phyloP scores from a whole-genome alignment of 2,329 filamentous ascomycete species.

The Colletotrichum sp. region DNA sequence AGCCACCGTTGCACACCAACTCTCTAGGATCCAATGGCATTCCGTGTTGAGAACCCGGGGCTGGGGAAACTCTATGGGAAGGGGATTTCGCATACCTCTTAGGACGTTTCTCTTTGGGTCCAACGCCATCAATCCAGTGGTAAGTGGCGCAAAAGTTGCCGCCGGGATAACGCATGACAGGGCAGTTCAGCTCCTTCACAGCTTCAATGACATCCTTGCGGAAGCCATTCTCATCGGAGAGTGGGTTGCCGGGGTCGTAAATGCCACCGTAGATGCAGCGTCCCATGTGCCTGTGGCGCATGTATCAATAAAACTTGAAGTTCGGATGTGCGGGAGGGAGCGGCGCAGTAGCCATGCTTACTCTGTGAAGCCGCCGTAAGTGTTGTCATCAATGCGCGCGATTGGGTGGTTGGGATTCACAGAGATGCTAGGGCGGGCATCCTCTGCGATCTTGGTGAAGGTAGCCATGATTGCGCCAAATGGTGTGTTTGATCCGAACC shows the following conservation, averaged over 20 bases:
- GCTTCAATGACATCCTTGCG: conserved; percentile 79
- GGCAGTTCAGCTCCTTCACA: conserved; percentile 75
- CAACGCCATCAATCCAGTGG: conserved; percentile 84
- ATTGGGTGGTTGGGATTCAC: conserved; percentile 70
- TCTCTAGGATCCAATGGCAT: not conserved
- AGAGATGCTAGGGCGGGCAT: conserved; percentile 67
- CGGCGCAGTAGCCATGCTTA: conserved; percentile 43
- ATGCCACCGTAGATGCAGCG: conserved; percentile 88
- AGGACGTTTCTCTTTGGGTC: conserved; percentile 73
- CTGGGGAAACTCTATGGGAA: not conserved
- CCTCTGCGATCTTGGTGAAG: conserved; percentile 70
- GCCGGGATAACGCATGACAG: conserved; percentile 81
- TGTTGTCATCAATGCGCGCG: conserved; percentile 78
- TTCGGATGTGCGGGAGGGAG: not conserved
- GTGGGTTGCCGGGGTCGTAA: conserved; percentile 76
- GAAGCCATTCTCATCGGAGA: conserved; percentile 79
- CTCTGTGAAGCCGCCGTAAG: conserved; percentile 87
- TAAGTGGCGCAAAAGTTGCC: conserved; percentile 88
- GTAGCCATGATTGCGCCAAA: conserved; percentile 63
- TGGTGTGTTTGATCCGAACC: not conserved
- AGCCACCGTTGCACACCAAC: conserved; percentile 1
- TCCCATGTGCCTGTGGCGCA: conserved; percentile 74
- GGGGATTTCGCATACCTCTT: conserved; percentile 28
- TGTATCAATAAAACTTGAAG: not conserved
- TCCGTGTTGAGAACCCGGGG: not conserved